A percentile compares a stretch with the other conserved stretches of the same genome.
Conservation (phyloP, 2,329 filamentous ascomycete species). For the Thielaviopsis punctulata region DNA sequence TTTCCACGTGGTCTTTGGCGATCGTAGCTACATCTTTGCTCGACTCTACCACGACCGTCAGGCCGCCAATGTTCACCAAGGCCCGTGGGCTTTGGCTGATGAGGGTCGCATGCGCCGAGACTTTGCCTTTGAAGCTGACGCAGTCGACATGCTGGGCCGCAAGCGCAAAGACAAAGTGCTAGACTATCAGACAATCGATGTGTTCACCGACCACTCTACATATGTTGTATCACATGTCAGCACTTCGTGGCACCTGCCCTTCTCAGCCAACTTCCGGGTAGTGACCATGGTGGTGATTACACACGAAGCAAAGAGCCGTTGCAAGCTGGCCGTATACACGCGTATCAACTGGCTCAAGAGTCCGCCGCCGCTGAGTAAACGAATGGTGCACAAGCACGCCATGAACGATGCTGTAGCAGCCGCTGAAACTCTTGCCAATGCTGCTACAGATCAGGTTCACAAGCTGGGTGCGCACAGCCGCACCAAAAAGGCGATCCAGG, state of each 20-base stretch:
- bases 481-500: constrained; percentile 61
- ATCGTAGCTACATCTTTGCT: constrained; percentile 88
- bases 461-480: constrained; percentile 56
- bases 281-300: constrained; percentile 89
- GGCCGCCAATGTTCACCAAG: constrained; percentile 66
- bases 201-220: constrained; percentile 57
- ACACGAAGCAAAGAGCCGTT: constrained; percentile 78
- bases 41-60: constrained; percentile 72
- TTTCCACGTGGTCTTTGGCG: constrained; percentile 91
- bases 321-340: constrained; percentile 76
- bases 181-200: constrained; percentile 76
- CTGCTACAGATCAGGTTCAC: constrained; percentile 61
- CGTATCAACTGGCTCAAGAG: constrained; percentile 68
- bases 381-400: constrained; percentile 50
- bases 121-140: constrained; percentile 64
- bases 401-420: constrained; percentile 57
- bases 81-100: constrained; percentile 51
- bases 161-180: constrained; percentile 44
- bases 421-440: constrained; percentile 56
- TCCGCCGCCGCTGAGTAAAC: constrained; percentile 41
- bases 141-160: constrained; percentile 46
- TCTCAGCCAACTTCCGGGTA: constrained; percentile 60
- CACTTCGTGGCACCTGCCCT: constrained; percentile 70
- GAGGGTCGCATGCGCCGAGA: constrained; percentile 56
- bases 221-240: constrained; percentile 47